Conservation (phyloP, 768 basidiomycete genomes). For the Chlorophyllum brunneum region DNA sequence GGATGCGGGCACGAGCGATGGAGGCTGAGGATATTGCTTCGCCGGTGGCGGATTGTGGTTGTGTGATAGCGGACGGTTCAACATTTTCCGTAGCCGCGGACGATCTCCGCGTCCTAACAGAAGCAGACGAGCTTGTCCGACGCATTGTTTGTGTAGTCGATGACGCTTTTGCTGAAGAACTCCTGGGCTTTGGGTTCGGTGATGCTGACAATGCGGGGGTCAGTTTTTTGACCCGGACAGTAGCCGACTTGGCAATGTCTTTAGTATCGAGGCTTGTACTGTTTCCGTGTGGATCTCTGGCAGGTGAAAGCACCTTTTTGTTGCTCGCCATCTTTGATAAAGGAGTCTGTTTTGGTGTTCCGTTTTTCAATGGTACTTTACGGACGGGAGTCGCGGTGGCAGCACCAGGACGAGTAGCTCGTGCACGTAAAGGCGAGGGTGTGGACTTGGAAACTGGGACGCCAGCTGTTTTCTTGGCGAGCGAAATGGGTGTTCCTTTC, state of each 20-base stretch:
- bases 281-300: constrained; percentile 36
- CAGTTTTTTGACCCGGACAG: constrained; percentile 18
- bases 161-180: constrained; percentile 12
- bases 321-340: neutral
- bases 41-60: constrained; percentile 16
- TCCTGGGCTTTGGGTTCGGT: neutral
- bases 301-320: constrained; percentile 36
- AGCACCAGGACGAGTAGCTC: constrained; percentile 16
- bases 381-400: constrained; percentile 9
- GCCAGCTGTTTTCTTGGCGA: neutral
- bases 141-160: constrained; percentile 25
- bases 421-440: constrained; percentile 4
- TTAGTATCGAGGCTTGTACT: constrained; percentile 15
- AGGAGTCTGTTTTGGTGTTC: neutral
- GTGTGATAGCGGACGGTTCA: constrained; percentile 5
- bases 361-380: constrained; percentile 9
- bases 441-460: neutral
- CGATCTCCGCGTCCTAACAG: constrained; percentile 21
- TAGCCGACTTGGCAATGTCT: constrained; percentile 4
- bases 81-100: constrained; percentile 11
- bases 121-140: constrained; percentile 2
- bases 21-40: constrained; percentile 14
- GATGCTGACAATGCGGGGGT: neutral
- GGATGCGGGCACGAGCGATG: constrained; percentile 15
- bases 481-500: neutral